phyloP scores from a whole-genome alignment of 2,329 filamentous ascomycete species.

The Aureobasidium leucospermi region DNA sequence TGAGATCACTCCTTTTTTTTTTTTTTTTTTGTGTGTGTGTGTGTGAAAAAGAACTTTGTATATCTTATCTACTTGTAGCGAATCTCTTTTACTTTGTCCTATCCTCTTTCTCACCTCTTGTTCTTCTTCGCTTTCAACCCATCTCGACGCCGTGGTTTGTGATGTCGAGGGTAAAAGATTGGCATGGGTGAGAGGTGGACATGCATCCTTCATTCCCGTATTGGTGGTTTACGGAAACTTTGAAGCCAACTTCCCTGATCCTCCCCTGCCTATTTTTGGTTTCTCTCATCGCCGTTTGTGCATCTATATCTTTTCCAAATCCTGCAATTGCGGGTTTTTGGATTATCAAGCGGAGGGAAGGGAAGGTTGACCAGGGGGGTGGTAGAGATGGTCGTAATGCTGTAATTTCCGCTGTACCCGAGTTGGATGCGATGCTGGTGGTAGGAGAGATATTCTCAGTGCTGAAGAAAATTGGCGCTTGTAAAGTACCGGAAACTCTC shows the following conservation, averaged over 20 bases:
- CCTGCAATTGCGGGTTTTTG: slow-evolving; percentile 26
- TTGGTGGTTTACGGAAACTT: background rate
- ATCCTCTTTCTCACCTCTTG: too few species aligned
- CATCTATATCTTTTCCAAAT: slow-evolving; percentile 32
- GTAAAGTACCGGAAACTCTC: slow-evolving; percentile 16
- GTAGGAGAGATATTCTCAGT: slow-evolving; percentile 16
- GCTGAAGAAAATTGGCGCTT: slow-evolving; percentile 24
- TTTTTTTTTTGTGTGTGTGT: too few species aligned
- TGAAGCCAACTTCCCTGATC: background rate
- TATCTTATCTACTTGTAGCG: too few species aligned
- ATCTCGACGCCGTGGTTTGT: too few species aligned
- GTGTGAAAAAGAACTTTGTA: too few species aligned
- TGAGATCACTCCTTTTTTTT: too few species aligned
- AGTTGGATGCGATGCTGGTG: background rate
- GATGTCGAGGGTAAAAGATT: background rate
- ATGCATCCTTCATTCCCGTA: background rate
- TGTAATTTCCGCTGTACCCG: background rate
- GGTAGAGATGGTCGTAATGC: slow-evolving; percentile 23
- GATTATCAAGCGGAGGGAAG: slow-evolving; percentile 30
- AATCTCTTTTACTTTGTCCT: background rate
- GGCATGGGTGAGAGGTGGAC: too few species aligned
- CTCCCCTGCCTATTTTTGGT: background rate
- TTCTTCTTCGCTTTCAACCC: too few species aligned
- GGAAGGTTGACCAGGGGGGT: slow-evolving; percentile 24
- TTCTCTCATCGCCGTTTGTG: slow-evolving; percentile 27